A percentile compares a stretch with the other conserved stretches of the same genome.
Evolutionary conservation across 108 stramenopile genomes (phyloP).

Genomic region (Skeletonema marinoi): DNA sequence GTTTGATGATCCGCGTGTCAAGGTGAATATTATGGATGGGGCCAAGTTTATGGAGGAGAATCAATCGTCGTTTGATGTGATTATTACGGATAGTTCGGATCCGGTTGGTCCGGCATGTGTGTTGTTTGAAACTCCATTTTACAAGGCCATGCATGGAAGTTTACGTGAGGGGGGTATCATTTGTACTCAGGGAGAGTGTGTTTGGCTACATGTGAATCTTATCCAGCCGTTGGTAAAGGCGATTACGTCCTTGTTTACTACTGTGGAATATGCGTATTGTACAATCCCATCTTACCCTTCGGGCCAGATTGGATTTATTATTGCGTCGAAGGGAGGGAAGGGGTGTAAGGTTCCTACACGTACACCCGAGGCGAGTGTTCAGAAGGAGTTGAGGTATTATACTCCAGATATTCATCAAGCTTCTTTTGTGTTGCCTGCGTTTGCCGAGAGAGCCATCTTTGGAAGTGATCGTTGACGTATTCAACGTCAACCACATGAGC

Average conservation of each 20-base stretch:
- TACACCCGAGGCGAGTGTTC: constrained; percentile 53
- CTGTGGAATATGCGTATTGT: constrained; percentile 97
- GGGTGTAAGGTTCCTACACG: constrained; percentile 66
- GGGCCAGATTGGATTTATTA: constrained; percentile 97
- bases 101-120: constrained; percentile 96
- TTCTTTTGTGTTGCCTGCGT: constrained; percentile 94
- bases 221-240: constrained; percentile 83
- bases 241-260: constrained; percentile 69
- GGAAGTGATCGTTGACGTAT: constrained; percentile 37
- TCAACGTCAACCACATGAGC: neutral
- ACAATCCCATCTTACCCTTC: constrained; percentile 98
- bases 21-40: constrained; percentile 87
- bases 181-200: constrained; percentile 98
- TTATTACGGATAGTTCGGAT: constrained; percentile 91
- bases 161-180: constrained; percentile 93
- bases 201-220: constrained; percentile 94
- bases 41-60: constrained; percentile 85
- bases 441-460: constrained; percentile 65
- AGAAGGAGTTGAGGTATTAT: constrained; percentile 86
- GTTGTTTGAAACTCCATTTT: constrained; percentile 96
- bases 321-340: constrained; percentile 75
- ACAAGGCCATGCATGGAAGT: constrained; percentile 84
- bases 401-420: constrained; percentile 90
- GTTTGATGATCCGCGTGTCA: constrained; percentile 93
- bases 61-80: constrained; percentile 82